Base-by-base conservation (phyloP, 768 basidiomycete genomes). In the Lactifluus piperatus region DNA sequence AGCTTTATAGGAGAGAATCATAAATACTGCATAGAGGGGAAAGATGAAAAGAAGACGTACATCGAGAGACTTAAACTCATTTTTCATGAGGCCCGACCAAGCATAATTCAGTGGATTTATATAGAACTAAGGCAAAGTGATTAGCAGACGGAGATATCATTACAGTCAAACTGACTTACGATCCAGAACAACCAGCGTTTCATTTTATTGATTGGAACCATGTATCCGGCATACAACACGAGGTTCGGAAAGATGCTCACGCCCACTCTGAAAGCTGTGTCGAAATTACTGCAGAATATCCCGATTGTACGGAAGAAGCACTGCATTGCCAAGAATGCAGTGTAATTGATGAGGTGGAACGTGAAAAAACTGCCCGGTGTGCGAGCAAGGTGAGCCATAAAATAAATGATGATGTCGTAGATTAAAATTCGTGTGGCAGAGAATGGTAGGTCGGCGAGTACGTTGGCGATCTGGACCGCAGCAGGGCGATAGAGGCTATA, bases 151-250 rank as follows among this genome's bases (percentile, higher is more conserved):
- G 83, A 18, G 14, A 29, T 16, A 45, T 26, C n/a, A 29, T 7
- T 9, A 16, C 3, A 36, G n/a, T 27, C 1, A 8, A 58, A 55
- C 16, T 2, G 3, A 76, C 83, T 63, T 65, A 85, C 85, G 36
- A 91, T 85, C 91, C 91, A 93, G 75, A 91, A 90, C 6, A 94
- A 70, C 86, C 87, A 91, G 46, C 86, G 76, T 68, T 90, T 88
- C 86, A 89, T 88, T 59, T 77, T 75, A 64, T 76, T 75, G 7
- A 81, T 76, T 0, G 85, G 85, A 55, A 89, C 80, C 59, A 84
- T 81, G 67, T 87, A 86, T 9, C 87, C 88, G 16, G 79, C 75
- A 67, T 89, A 93, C 64, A 83, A 74, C 54, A 90, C 74, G 66
- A 92, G 81, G 67, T 87, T 87, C 5, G 90, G 85, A 62, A 91